Evolutionary conservation across 108 stramenopile species (phyloP).

Genomic region (Licmophora abbreviata): DNA sequence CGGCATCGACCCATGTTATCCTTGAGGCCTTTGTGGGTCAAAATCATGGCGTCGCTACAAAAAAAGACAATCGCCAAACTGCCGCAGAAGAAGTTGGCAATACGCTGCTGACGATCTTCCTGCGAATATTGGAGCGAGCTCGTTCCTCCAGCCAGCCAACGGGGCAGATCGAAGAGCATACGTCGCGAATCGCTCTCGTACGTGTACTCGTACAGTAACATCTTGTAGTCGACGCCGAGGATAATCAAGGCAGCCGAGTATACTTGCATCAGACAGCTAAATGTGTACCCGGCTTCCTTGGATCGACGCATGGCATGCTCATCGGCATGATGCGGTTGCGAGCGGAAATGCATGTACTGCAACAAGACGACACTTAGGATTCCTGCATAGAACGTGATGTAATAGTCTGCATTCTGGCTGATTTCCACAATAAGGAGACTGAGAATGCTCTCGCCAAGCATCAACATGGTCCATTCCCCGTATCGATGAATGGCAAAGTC

Average conservation of each 20-base stretch:
- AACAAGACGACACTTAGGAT: constrained; percentile 32
- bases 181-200: constrained; percentile 7
- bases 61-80: constrained; percentile 21
- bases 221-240: constrained; percentile 1
- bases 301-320: constrained; percentile 37
- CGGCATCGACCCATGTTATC: constrained; percentile 7
- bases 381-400: constrained; percentile 35
- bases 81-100: constrained; percentile 22
- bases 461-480: constrained; percentile 64
- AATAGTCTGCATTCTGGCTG: constrained; percentile 11
- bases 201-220: constrained; percentile 1
- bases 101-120: not conserved
- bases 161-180: no score
- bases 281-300: constrained; percentile 12
- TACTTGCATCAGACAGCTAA: not conserved
- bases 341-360: constrained; percentile 39
- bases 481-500: constrained; percentile 60
- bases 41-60: constrained; percentile 28
- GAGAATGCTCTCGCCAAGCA: constrained; percentile 52
- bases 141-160: no score
- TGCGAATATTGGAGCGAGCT: no score
- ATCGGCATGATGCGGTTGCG: constrained; percentile 39
- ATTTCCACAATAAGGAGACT: constrained; percentile 32
- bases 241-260: not conserved
- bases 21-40: constrained; percentile 25